phyloP scores from a whole-genome alignment of 768 basidiomycete species.

The Lepiota venenata region DNA sequence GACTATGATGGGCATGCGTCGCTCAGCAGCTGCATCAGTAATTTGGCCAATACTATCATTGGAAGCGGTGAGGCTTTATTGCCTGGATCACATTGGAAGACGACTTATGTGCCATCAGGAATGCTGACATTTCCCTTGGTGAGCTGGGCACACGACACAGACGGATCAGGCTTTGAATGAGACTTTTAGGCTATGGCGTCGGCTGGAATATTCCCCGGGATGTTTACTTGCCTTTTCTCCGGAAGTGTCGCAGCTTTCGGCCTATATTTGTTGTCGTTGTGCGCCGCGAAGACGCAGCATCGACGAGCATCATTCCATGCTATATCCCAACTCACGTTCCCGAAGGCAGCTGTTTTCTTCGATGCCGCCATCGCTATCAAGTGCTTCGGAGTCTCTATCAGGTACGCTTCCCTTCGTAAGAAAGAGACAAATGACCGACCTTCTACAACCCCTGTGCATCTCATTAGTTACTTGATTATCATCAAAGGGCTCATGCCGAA shows the following conservation, averaged over 20 bases:
- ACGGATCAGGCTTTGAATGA: conserved; percentile 6
- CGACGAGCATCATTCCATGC: conserved; percentile 82
- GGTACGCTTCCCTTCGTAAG: conserved; percentile 40
- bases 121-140: conserved; percentile 90
- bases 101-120: conserved; percentile 37
- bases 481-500: conserved; percentile 92
- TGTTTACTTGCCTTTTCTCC: conserved; percentile 83
- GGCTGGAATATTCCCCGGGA: conserved; percentile 85
- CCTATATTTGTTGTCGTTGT: conserved; percentile 82
- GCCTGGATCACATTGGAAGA: conserved; percentile 2
- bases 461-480: conserved; percentile 78
- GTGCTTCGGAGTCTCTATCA: conserved; percentile 95
- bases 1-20: conserved; percentile 64
- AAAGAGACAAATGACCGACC: background rate
- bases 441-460: conserved; percentile 3
- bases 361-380: conserved; percentile 94
- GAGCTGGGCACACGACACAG: conserved; percentile 15
- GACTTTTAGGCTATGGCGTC: conserved; percentile 77
- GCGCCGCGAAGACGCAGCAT: conserved; percentile 73
- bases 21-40: conserved; percentile 67
- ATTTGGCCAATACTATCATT: conserved; percentile 87
- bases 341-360: conserved; percentile 82
- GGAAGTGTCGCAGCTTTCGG: conserved; percentile 79
- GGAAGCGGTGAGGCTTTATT: conserved; percentile 65
- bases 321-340: conserved; percentile 83